phyloP scores from a whole-genome alignment of 352 stramenopile species.

The Globisporangium takayamanum region DNA sequence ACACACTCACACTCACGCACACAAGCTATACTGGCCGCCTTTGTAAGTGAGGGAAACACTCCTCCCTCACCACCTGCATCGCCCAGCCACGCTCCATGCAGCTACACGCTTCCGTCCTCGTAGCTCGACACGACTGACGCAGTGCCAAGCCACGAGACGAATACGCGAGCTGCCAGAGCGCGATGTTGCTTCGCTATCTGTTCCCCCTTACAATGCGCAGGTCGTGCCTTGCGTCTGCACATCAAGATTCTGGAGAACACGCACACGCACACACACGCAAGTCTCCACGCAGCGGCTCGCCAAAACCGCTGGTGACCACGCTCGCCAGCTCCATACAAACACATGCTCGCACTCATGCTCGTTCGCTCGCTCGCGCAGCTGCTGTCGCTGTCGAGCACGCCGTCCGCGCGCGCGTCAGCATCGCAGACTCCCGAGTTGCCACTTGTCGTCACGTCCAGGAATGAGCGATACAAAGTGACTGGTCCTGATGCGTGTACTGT shows the following conservation, averaged over 20 bases:
- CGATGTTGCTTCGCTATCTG: conserved; percentile 28
- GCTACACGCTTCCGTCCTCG: neutral
- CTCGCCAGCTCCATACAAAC: neutral
- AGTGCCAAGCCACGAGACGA: neutral
- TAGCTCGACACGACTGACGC: neutral
- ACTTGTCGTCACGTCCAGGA: conserved; percentile 67
- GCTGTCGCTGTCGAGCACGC: neutral
- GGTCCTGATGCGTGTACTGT: neutral
- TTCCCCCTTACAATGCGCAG: conserved; percentile 79
- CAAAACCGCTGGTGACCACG: conserved; percentile 55
- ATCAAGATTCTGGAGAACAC: conserved; percentile 80
- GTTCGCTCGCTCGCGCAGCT: too few species aligned
- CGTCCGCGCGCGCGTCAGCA: conserved; percentile 10
- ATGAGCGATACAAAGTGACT: conserved; percentile 9
- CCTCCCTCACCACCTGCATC: conserved; percentile 50
- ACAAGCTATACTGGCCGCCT: conserved; percentile 45
- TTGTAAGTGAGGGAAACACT: conserved; percentile 60
- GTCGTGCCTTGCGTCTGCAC: conserved; percentile 65
- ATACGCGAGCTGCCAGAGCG: neutral
- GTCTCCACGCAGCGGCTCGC: conserved; percentile 43
- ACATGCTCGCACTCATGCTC: neutral
- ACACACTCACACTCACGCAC: neutral
- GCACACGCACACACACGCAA: conserved; percentile 11
- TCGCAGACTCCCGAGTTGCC: conserved; percentile 17
- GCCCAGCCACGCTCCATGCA: conserved; percentile 11